Evolutionary conservation across 2,329 filamentous ascomycete genomes (phyloP), one percentile per base, ranked within the genome.

Genomic region (Trichoderma koningii): DNA sequence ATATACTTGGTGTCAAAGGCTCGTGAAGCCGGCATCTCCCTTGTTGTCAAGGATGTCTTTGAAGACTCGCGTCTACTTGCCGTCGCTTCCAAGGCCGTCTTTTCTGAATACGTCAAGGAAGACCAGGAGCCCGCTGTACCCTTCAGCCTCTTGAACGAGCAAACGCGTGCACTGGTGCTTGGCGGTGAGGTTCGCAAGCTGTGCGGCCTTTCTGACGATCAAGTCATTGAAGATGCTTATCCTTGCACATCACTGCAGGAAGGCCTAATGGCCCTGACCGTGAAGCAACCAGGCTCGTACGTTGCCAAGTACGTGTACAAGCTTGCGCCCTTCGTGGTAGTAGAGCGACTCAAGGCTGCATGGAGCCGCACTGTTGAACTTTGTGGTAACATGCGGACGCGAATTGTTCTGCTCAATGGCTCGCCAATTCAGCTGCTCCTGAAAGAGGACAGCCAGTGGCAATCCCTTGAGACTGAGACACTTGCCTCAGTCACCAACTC

Each of bases 271-370:
- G 73, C 75, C 0, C 68, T 78, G 3, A 71, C 76, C 1, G 70
- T 68, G 44, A 72, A 71, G 30, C 69, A 74, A 17, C 51, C 67
- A 0, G 76, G 74, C 1, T 73, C 73, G 1, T 80, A 80, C 52
- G 70, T 78, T 14, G 72, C 74, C 3, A 70, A 72, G 53, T 69
- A 71, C 55, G 70, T 69, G 14, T 66, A 72, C 48, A 66, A 66
- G 23, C 68, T 75, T 9, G 45, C 68, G 0, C 38, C 34, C 6
- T 26, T 70, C 17, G 44, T 71, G 12, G 68, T 73, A 2, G 17
- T 71, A 41, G 57, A 55, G 6, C 62, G 56, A 2, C 74, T 76
- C 64, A 71, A 71, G 64, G 56, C 69, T 1, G 72, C 74, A 3
- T 76, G 74, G 74, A 68, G 60, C 14, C n/a, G 26, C n/a, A 67